These are phyloP conservation scores for Tricholoma flavovirens DNA, from an alignment of 768 basidiomycete species.

Conservation along the genomic window DNA sequence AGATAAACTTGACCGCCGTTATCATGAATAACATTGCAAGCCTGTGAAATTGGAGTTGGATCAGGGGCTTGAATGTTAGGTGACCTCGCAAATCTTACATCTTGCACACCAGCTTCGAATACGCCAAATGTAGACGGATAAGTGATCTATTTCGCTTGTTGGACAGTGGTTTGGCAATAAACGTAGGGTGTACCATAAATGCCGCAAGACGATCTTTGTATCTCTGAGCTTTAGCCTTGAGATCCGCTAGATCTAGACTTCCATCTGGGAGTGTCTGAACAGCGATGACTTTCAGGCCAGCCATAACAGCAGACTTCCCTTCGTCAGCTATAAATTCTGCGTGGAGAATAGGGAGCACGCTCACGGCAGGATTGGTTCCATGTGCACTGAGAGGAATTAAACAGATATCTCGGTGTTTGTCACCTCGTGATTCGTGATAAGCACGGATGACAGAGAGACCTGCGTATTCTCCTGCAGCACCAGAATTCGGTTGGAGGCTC, in stretches of 20 bases:
- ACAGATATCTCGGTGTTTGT: constrained; percentile 84
- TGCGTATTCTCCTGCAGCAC: constrained; percentile 95
- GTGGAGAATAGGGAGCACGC: constrained; percentile 20
- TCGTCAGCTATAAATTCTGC: constrained; percentile 11
- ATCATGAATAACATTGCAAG: constrained; percentile 90
- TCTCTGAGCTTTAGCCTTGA: constrained; percentile 81
- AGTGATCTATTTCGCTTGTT: constrained; percentile 59
- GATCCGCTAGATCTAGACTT: constrained; percentile 82
- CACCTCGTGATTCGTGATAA: constrained; percentile 85
- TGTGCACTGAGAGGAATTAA: constrained; percentile 95
- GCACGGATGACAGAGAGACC: constrained; percentile 93
- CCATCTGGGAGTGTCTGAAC: constrained; percentile 87
- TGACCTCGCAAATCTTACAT: constrained; percentile 33
- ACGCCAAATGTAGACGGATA: constrained; percentile 98
- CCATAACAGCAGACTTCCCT: constrained; percentile 90
- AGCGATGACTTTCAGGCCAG: constrained; percentile 93
- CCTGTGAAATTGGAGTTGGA: constrained; percentile 34
- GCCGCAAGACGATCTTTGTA: constrained; percentile 91
- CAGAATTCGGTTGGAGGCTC: constrained; percentile 98
- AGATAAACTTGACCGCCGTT: constrained; percentile 97
- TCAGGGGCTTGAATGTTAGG: background rate
- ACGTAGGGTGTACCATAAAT: constrained; percentile 67
- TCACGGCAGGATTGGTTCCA: constrained; percentile 95
- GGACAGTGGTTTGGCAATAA: background rate
- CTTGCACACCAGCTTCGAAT: constrained; percentile 86